phyloP scores from a whole-genome alignment of 1,284 basidiomycete genomes.

The Ceraceosorus guamensis region DNA sequence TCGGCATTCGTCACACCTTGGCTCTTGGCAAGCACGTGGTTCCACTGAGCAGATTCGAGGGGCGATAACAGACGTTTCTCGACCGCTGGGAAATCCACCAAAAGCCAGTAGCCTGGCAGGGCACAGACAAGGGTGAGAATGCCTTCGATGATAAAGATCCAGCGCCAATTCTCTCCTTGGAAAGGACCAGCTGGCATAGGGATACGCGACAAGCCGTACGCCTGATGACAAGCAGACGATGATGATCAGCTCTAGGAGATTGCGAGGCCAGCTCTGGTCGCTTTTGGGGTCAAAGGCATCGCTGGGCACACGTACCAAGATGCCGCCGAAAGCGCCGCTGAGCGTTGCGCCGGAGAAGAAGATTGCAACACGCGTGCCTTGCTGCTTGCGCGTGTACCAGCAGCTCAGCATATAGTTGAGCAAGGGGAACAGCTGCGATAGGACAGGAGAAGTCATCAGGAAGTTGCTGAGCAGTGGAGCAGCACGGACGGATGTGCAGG shows the following conservation, averaged over 20 bases:
- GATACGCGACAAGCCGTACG: conserved; percentile 47
- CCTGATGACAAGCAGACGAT: background rate
- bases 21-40: conserved; percentile 19
- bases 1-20: conserved; percentile 39
- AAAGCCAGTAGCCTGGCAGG: conserved; percentile 28
- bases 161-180: conserved; percentile 7
- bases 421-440: conserved; percentile 15
- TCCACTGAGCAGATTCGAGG: conserved; percentile 26
- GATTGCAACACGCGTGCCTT: conserved; percentile 31
- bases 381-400: conserved; percentile 33
- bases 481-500: too few species aligned
- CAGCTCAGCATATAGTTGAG: conserved; percentile 37
- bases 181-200: conserved; percentile 23
- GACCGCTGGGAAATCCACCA: conserved; percentile 39
- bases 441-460: too few species aligned
- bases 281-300: too few species aligned
- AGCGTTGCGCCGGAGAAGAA: conserved; percentile 49
- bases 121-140: conserved; percentile 19
- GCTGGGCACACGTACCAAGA: conserved; percentile 10
- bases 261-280: too few species aligned
- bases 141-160: conserved; percentile 22
- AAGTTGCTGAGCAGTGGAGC: too few species aligned
- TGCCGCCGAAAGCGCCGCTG: conserved; percentile 45
- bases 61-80: conserved; percentile 19
- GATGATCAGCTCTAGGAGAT: too few species aligned